Base-by-base conservation (phyloP, 1,139 yeast genomes). In the Scheffersomyces cryptocercus region DNA sequence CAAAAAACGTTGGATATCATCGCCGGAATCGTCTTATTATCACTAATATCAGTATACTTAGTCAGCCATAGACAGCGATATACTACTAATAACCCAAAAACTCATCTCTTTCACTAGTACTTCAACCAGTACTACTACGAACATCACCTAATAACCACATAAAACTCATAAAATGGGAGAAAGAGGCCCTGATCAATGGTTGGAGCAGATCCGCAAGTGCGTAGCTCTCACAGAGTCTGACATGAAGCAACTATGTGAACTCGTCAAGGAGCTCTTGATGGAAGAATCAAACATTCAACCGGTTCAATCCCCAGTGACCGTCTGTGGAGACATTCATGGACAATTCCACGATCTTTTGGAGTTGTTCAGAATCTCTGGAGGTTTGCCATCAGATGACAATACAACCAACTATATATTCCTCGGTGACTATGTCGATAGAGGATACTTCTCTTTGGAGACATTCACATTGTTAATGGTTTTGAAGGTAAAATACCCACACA, bases 291-390 rank as follows among this genome's bases (percentile, higher is more conserved):
- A 93, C 64, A 91, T 93, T 53, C 98, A 93, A 61, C 98, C 99
- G 0, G 98, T 93, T 11, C 89, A 85, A 63, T 83, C 95, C 30
- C 99, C 99, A 1, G 98, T 93, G n/a, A 62, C 67, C n/a, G 97
- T 93, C 11, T 93, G 98, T 73, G 99, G 99, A 53, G 99, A 93
- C 67, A 95, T 93, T 53, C 99, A 93, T 67, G 99, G 99, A 6
- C 99, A 93, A 66, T 93, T 93, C 64, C 98, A 93, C 62, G 99
- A 93, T 65, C 73, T 93, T 49, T 73, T 93, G 61, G 98, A 93
- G 65, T 75, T 93, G 37, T 93, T 93, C 64, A 81, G 96, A 54
- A 88, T 91, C 37, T 85, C 95, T 28, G 99, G 99, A 28, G 98
- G 98, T 32, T 80, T 95, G 58, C 99, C 99, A 1, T 47, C 57